Evolutionary conservation across 2,329 filamentous ascomycete genomes (phyloP), one percentile per base, ranked within the genome.

Genomic region (Colletotrichum limetticola): DNA sequence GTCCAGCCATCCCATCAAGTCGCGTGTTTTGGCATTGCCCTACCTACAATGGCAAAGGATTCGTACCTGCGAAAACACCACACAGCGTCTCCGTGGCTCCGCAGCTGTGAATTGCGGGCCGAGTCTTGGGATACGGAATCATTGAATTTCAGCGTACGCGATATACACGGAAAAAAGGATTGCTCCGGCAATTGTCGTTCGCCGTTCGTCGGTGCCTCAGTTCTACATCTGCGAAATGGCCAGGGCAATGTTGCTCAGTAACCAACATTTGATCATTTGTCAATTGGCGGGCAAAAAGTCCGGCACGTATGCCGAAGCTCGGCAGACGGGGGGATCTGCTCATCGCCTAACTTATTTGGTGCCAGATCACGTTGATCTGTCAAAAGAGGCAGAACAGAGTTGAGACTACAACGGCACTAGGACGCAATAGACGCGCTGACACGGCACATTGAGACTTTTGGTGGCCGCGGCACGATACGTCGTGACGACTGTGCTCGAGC

Each of bases 361-460:
- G 26, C 26, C 66, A n/a, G 66, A 19, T 35, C 60, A 16, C 65
- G 71, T 60, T 66, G 66, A 71, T 72, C 71, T 37, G 16, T 57
- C 66, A 49, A 35, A 37, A 69, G 60, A 35, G 32, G 49, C 60
- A 71, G 46, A 52, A 46, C 71, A 61, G 49, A 70, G 56, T 70
- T 71, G 71, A 64, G 55, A 52, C 71, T 72, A 57, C 56, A 30
- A 30, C 57, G 37, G n/a, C 67, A 65, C 71, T 72, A 70, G 58
- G 46, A 30, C 56, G 60, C 19, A 66, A 65, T 37, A 60, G 46
- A 70, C 35, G 53, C 57, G 70, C 49, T 35, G 56, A 70, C 55
- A 35, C 55, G 59, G 66, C 66, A 70, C 66, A 55, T 65, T 26
- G 28, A 42, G 49, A 60, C 22, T 42, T n/a, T 56, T 70, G 46